A percentile compares a stretch with the other conserved stretches of the same genome.
These are phyloP conservation scores for Funneliformis caledonium DNA, from an alignment of 371 early-diverging fungal species.

Conservation along the genomic window DNA sequence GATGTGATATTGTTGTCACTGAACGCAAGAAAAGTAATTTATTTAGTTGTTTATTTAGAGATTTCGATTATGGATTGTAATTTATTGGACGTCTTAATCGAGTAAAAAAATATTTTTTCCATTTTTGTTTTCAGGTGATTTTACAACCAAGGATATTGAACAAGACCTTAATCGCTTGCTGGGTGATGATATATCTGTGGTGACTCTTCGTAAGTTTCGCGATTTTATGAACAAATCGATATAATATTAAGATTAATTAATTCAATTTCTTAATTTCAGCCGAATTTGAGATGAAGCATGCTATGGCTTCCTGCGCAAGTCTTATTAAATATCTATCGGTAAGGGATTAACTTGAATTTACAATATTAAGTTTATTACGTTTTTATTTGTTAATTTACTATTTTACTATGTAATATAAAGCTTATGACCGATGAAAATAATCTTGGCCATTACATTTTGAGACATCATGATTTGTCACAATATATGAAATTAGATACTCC, in stretches of 20 bases:
- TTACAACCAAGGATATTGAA: constrained; percentile 73
- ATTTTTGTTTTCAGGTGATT: constrained; percentile 55
- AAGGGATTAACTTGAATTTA: constrained; percentile 40
- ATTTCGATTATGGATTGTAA: not conserved
- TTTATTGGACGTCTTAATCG: not conserved
- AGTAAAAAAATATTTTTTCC: not conserved
- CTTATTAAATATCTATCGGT: constrained; percentile 79
- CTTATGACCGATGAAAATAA: constrained; percentile 77
- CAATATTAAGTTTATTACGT: not conserved
- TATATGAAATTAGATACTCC: constrained; percentile 93
- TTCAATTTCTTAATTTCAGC: constrained; percentile 49
- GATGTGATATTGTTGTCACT: constrained; percentile 80
- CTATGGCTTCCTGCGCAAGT: constrained; percentile 79
- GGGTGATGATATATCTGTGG: constrained; percentile 68
- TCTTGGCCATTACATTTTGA: constrained; percentile 72
- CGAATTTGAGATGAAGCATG: constrained; percentile 80
- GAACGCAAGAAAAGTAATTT: constrained; percentile 58
- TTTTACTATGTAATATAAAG: constrained; percentile 42
- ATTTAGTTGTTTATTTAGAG: not conserved
- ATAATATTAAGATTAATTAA: not conserved
- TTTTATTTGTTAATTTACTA: not conserved
- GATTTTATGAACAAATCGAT: not conserved
- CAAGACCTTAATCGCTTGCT: constrained; percentile 87
- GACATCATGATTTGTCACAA: constrained; percentile 80
- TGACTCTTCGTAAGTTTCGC: constrained; percentile 64